phyloP scores from a whole-genome alignment of 306 rosid species.

The Quercus bicolor region DNA sequence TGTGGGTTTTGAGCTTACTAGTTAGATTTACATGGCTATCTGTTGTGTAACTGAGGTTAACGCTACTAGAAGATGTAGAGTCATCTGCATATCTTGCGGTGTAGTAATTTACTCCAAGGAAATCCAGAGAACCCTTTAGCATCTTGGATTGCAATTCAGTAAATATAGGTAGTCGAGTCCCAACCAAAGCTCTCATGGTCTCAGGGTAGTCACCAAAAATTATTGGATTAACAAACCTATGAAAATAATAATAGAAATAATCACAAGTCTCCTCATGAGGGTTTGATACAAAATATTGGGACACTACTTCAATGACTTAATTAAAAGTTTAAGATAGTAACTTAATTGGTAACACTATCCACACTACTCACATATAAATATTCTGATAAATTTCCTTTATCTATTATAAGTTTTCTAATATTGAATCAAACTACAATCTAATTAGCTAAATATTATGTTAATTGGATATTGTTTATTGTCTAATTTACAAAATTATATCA shows the following conservation, averaged over 20 bases:
- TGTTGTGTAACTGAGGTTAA: constrained; percentile 15
- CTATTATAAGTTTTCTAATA: too few species aligned
- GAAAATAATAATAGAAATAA: not conserved
- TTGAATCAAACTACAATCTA: too few species aligned
- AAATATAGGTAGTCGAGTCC: constrained; percentile 27
- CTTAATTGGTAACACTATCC: too few species aligned
- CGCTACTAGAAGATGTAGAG: not conserved
- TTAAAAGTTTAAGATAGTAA: too few species aligned
- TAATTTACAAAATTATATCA: too few species aligned
- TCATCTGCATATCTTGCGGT: constrained; percentile 17
- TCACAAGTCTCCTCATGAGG: not conserved
- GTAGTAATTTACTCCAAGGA: constrained; percentile 30
- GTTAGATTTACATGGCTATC: constrained; percentile 32
- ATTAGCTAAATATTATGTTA: too few species aligned
- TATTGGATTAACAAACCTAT: constrained; percentile 21
- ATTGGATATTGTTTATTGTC: too few species aligned
- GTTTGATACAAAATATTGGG: not conserved
- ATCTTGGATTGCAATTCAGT: constrained; percentile 4
- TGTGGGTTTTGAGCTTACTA: constrained; percentile 27
- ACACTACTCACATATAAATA: too few species aligned
- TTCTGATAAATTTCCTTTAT: too few species aligned
- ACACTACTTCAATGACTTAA: not conserved
- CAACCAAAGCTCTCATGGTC: constrained; percentile 11
- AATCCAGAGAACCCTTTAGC: constrained; percentile 24
- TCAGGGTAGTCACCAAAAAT: constrained; percentile 21